Conservation (phyloP, 306 rosid genomes). For the Lathyrus sativus region DNA sequence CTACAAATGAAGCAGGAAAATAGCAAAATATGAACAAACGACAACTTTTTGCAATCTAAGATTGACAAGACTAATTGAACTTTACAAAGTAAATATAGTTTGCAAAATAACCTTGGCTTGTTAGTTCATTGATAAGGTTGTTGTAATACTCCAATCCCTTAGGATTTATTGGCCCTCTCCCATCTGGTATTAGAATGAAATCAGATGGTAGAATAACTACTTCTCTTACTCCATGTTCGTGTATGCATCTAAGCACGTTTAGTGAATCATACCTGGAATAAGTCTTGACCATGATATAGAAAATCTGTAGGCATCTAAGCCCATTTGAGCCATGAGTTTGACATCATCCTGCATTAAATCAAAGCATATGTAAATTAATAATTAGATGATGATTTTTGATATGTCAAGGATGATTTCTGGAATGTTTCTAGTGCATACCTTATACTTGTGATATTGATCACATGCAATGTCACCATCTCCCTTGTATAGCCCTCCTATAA, state of each 20-base stretch:
- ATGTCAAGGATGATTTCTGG: too few species aligned
- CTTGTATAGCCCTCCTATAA: not conserved
- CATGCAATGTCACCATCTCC: constrained; percentile 37
- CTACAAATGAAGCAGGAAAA: constrained; percentile 36
- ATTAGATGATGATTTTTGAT: too few species aligned
- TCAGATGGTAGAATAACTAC: not conserved
- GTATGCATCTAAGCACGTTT: too few species aligned
- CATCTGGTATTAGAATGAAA: constrained; percentile 46
- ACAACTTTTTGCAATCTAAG: not conserved
- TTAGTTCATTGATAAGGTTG: constrained; percentile 65
- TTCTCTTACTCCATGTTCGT: too few species aligned
- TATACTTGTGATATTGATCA: constrained; percentile 47
- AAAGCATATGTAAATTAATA: not conserved
- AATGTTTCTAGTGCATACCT: constrained; percentile 24
- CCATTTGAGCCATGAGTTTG: constrained; percentile 30
- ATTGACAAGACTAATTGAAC: too few species aligned
- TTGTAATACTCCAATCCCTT: constrained; percentile 68
- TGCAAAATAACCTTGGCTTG: constrained; percentile 48
- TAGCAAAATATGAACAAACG: not conserved
- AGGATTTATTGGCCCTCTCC: constrained; percentile 66
- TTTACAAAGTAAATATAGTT: not conserved
- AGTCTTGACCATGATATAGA: constrained; percentile 36
- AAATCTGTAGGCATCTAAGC: constrained; percentile 23
- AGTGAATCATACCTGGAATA: constrained; percentile 20
- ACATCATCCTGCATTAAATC: constrained; percentile 26